phyloP scores from a whole-genome alignment of 2,329 filamentous ascomycete species.

The Botryosphaeria dothidea region DNA sequence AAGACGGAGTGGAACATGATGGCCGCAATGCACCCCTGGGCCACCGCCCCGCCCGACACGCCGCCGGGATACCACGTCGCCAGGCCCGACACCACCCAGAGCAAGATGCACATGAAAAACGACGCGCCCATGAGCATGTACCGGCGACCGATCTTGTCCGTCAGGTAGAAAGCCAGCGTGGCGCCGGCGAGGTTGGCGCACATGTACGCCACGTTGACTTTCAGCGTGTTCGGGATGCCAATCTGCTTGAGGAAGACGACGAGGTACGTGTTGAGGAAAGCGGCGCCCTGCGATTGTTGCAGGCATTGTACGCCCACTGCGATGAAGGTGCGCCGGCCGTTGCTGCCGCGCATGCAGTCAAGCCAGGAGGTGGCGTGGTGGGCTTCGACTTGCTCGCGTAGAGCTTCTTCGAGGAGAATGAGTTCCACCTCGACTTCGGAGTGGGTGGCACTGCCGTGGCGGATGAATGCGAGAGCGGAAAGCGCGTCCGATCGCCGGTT shows the following conservation, averaged over 20 bases:
- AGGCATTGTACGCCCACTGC: conserved; percentile 4
- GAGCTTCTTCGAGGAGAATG: background rate
- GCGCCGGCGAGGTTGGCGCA: background rate
- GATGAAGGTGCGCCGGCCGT: conserved; percentile 6
- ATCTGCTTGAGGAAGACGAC: conserved; percentile 6
- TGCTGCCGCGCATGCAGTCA: conserved; percentile 22
- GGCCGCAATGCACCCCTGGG: background rate
- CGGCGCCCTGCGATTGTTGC: background rate
- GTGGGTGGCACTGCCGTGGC: conserved; percentile 39
- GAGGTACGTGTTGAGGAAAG: conserved; percentile 8
- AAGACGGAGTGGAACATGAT: conserved; percentile 5
- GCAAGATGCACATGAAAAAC: background rate
- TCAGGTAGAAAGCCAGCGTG: conserved; percentile 1
- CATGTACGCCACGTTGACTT: conserved; percentile 4
- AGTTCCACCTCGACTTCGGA: conserved; percentile 45
- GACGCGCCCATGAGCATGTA: background rate
- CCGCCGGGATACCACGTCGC: conserved; percentile 6
- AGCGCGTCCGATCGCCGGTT: conserved; percentile 57
- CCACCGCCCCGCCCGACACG: background rate
- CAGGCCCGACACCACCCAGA: conserved; percentile 3
- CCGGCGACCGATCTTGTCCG: conserved; percentile 2
- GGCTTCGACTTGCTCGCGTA: background rate
- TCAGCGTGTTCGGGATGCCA: background rate
- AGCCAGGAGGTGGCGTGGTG: background rate
- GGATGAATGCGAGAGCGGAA: conserved; percentile 40